Evolutionary conservation across 2,329 filamentous ascomycete genomes (phyloP), one percentile per base, ranked within the genome.

Genomic region (Grosmannia clavigera): DNA sequence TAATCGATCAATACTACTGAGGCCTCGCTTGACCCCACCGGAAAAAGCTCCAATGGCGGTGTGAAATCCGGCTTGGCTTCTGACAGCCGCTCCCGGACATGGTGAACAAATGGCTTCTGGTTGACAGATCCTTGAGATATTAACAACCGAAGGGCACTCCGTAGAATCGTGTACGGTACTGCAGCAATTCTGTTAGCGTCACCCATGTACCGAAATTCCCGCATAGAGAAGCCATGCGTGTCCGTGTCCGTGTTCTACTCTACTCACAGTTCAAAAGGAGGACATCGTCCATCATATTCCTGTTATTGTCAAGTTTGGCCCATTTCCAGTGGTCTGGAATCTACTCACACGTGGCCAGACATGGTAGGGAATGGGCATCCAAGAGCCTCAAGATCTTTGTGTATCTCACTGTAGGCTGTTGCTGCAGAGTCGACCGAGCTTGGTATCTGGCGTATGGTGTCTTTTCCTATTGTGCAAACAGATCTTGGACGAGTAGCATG

Each of bases 201-300:
- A 63, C n/a, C 22, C 25, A 29, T 51, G n/a, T 6, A 22, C 6
- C 4, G 25, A 27, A n/a, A 52, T 22, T 22, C 22, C 22, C 22
- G 22, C 22, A 22, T 22, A 22, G 22, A 22, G 1, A 22, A 22
- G 22, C 22, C 22, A 22, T 22, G 22, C 22, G 22, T 22, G 22
- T 22, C 22, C 22, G 22, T 22, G 22, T 22, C 22, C 22, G 22
- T 22, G 16, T 11, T 3, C 5, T 19, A 11, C 16, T 11, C 53
- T 48, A 65, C 68, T 55, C 56, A 71, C 71, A 61, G 35, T 72
- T 73, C 2, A 69, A 70, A 61, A 74, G 72, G n/a, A 73, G 68
- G 65, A 70, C 72, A 66, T 74, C 70, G 65, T 74, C 71, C 72
- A 74, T 74, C 71, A 74, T 72, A 60, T 73, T 73, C 50, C 71